Conservation (phyloP, 768 basidiomycete genomes). For the Hypholoma sublateritium region DNA sequence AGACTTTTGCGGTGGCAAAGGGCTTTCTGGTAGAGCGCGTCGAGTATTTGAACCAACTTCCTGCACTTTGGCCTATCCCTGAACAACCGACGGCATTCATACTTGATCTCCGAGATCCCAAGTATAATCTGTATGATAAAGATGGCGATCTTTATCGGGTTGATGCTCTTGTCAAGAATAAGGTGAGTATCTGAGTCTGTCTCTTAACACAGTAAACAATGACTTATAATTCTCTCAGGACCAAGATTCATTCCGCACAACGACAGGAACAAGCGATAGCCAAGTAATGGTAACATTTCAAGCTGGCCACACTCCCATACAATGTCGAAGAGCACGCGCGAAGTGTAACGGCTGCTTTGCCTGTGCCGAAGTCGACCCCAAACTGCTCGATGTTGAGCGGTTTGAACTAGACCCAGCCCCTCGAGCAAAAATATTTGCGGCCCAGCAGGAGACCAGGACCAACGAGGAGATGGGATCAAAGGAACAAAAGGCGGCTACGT, state of each 20-base stretch:
- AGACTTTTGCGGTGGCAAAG: conserved; percentile 8
- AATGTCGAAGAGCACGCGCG: not conserved
- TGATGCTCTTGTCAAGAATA: conserved; percentile 21
- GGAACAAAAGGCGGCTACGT: not conserved
- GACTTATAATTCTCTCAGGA: not conserved
- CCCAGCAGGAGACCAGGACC: conserved; percentile 1
- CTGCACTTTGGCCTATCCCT: conserved; percentile 14
- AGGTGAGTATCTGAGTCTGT: conserved; percentile 10
- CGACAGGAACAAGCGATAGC: not conserved
- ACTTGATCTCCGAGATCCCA: conserved; percentile 14
- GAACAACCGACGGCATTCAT: conserved; percentile 10
- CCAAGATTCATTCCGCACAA: conserved; percentile 1
- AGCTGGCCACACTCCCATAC: not conserved
- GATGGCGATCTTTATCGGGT: conserved; percentile 7
- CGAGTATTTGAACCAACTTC: conserved; percentile 11
- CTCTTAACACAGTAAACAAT: not conserved
- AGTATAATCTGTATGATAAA: conserved; percentile 13
- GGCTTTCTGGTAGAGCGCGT: conserved; percentile 12
- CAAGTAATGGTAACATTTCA: not conserved
- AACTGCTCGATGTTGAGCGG: not conserved
- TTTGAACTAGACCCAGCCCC: not conserved
- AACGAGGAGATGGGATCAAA: not conserved
- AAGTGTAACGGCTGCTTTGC: not conserved
- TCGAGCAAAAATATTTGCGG: not conserved
- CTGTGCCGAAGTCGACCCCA: not conserved